phyloP scores from a whole-genome alignment of 1,284 basidiomycete genomes.

The Ceratobasidium sp. region DNA sequence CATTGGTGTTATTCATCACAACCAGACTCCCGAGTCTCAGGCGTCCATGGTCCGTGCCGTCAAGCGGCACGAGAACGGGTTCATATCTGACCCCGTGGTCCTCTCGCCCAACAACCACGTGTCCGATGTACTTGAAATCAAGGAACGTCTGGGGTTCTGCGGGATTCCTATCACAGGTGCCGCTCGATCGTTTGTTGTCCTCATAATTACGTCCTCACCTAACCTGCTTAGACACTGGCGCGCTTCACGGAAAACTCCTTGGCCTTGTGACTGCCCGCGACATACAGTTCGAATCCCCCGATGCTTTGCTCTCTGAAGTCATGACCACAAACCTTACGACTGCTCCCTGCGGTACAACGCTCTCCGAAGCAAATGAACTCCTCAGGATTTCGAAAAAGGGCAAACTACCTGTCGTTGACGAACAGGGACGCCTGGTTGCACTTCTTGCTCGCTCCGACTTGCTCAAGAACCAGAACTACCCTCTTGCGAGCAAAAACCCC shows the following conservation, averaged over 20 bases:
- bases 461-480: constrained; percentile 98
- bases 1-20: constrained; percentile 99
- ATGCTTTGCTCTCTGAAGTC: constrained; percentile 80
- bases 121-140: constrained; percentile 94
- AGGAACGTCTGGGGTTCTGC: constrained; percentile 92
- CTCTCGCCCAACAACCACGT: constrained; percentile 84
- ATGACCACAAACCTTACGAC: constrained; percentile 92
- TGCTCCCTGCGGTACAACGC: constrained; percentile 87
- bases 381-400: constrained; percentile 98
- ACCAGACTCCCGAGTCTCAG: constrained; percentile 89
- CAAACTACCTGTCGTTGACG: constrained; percentile 92
- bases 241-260: constrained; percentile 89
- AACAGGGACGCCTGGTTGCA: constrained; percentile 80
- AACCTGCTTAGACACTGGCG: constrained; percentile 78
- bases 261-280: constrained; percentile 98
- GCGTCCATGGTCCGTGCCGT: constrained; percentile 98
- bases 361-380: constrained; percentile 93
- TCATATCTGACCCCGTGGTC: constrained; percentile 95
- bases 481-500: constrained; percentile 92
- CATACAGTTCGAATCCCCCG: constrained; percentile 88
- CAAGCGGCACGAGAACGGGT: constrained; percentile 98
- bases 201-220: constrained; percentile 30
- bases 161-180: constrained; percentile 98
- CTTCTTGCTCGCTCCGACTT: constrained; percentile 96
- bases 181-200: constrained; percentile 53